Percentiles rank a stretch among this genome's conserved stretches.
These are phyloP conservation scores for Phytophthora aleatoria DNA, from an alignment of 352 stramenopile species.

Conservation along the genomic window DNA sequence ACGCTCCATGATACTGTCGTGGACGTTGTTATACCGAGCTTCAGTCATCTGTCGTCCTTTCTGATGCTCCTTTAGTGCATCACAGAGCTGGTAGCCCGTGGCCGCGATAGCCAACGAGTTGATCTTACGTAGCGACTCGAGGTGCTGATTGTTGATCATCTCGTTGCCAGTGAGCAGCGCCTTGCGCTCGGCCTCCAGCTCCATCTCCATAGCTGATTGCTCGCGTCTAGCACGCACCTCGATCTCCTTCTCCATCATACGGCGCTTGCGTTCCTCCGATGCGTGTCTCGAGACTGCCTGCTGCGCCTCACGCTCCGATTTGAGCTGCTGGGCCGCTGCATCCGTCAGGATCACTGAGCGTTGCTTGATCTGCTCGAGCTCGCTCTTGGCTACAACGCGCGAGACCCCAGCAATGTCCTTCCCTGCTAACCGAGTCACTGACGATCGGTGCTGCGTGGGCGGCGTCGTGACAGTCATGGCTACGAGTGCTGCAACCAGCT, in stretches of 20 bases:
- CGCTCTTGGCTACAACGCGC: constrained; percentile 35
- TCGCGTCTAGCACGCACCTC: constrained; percentile 66
- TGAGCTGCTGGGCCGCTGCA: constrained; percentile 39
- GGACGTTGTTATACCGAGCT: constrained; percentile 62
- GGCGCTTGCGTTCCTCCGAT: constrained; percentile 67
- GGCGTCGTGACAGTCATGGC: constrained; percentile 32
- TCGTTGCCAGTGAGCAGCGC: constrained; percentile 71
- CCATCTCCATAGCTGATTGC: constrained; percentile 73
- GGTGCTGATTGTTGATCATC: constrained; percentile 57
- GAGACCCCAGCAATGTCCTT: constrained; percentile 66
- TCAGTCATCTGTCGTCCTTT: constrained; percentile 51
- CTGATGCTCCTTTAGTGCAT: constrained; percentile 53
- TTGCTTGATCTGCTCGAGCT: constrained; percentile 62
- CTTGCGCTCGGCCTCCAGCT: constrained; percentile 68
- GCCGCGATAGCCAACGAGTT: constrained; percentile 70
- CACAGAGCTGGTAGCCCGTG: constrained; percentile 67
- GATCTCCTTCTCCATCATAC: constrained; percentile 83
- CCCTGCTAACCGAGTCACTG: constrained; percentile 48
- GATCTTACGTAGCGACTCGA: constrained; percentile 70
- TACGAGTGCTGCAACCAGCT: neutral
- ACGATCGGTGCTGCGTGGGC: constrained; percentile 35
- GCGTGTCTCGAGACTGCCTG: constrained; percentile 53
- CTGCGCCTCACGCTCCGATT: constrained; percentile 50
- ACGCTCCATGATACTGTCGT: constrained; percentile 78
- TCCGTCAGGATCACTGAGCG: constrained; percentile 67